phyloP scores from a whole-genome alignment of 2,329 filamentous ascomycete species.

The Aspergillus glaucus region DNA sequence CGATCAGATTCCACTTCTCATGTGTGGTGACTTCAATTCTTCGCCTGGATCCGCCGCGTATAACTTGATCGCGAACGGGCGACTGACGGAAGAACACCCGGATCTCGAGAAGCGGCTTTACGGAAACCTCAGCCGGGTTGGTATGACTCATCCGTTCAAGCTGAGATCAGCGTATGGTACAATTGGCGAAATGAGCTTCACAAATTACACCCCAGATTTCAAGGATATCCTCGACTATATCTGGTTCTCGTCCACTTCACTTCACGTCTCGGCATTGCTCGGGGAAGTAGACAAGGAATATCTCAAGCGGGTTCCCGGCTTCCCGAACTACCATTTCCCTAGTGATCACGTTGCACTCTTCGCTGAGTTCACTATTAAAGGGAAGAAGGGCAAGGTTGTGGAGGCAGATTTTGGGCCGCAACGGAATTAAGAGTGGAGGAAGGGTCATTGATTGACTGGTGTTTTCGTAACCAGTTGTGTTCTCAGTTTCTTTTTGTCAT shows the following conservation, averaged over 20 bases:
- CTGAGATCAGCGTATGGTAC: conserved; percentile 83
- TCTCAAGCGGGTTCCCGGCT: conserved; percentile 78
- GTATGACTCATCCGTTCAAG: conserved; percentile 91
- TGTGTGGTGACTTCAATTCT: conserved; percentile 97
- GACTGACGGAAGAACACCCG: conserved; percentile 67
- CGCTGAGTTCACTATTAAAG: conserved; percentile 84
- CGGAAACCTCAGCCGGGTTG: conserved; percentile 84
- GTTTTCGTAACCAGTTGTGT: conserved; percentile 30
- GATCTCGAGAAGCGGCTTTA: conserved; percentile 80
- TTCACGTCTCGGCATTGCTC: conserved; percentile 76
- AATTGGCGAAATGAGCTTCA: conserved; percentile 82
- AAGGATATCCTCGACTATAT: conserved; percentile 91
- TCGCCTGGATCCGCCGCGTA: conserved; percentile 81
- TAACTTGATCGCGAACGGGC: conserved; percentile 77
- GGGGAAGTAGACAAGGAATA: conserved; percentile 82
- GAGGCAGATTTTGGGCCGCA: conserved; percentile 57
- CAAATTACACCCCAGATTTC: conserved; percentile 95
- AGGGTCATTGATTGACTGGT: conserved; percentile 33
- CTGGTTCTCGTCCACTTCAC: conserved; percentile 88
- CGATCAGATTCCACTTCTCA: conserved; percentile 79
- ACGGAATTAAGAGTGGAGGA: conserved; percentile 32
- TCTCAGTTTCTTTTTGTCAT: conserved; percentile 18
- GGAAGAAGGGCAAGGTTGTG: conserved; percentile 68
- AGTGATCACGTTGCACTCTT: conserved; percentile 87
- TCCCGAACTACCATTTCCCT: conserved; percentile 91